Evolutionary conservation across 116 monocot genomes (phyloP).

Genomic region (Zostera marina): DNA sequence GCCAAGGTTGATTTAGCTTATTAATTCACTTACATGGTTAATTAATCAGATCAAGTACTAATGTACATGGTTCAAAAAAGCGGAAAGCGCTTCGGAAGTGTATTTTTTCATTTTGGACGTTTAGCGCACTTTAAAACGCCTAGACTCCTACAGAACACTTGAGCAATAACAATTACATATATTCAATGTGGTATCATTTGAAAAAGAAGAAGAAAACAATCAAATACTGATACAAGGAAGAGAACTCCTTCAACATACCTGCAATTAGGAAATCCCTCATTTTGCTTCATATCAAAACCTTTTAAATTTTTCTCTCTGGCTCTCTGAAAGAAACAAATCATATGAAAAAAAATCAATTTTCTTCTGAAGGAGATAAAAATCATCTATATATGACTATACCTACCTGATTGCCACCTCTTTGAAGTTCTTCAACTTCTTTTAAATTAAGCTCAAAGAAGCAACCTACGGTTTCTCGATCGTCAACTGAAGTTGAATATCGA

Average conservation of each 20-base stretch:
- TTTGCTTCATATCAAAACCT: conserved; percentile 56
- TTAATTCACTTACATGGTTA: too few species aligned
- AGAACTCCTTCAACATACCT: conserved; percentile 35
- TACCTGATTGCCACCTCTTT: conserved; percentile 96
- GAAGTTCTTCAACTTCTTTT: conserved; percentile 81
- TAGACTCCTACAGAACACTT: too few species aligned
- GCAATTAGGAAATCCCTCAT: conserved; percentile 64
- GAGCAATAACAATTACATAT: conserved; percentile 3
- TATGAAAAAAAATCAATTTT: too few species aligned
- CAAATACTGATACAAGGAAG: not conserved
- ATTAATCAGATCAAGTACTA: too few species aligned
- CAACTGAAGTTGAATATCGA: too few species aligned
- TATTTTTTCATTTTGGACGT: too few species aligned
- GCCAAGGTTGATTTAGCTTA: too few species aligned
- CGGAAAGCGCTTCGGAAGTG: too few species aligned
- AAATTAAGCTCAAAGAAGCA: conserved; percentile 69
- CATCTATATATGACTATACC: not conserved
- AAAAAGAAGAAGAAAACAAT: not conserved
- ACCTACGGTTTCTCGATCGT: too few species aligned
- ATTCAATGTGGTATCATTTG: not conserved
- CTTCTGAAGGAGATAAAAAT: not conserved
- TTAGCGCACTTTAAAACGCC: too few species aligned
- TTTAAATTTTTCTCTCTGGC: conserved; percentile 69
- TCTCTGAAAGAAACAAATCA: conserved; percentile 33
- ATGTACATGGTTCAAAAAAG: too few species aligned